phyloP scores from a whole-genome alignment of 208 protist genomes.

The Leishmania major region DNA sequence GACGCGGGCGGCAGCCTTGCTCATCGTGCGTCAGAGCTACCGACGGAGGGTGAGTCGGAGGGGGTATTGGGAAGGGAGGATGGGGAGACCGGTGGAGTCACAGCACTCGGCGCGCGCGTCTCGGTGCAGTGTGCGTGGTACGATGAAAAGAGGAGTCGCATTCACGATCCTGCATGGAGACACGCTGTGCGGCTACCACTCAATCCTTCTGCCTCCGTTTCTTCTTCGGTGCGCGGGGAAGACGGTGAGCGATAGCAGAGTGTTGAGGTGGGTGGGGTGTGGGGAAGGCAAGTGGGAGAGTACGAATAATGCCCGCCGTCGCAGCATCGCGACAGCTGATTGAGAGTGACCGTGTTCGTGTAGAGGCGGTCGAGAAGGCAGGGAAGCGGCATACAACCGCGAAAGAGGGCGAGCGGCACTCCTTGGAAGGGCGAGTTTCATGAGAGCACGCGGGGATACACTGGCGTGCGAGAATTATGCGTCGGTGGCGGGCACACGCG shows the following conservation, averaged over 20 bases:
- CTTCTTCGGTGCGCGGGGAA: neutral
- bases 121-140: neutral
- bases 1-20: conserved; percentile 7
- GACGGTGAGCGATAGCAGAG: neutral
- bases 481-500: neutral
- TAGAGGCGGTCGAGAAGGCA: neutral
- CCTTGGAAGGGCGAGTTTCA: neutral
- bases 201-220: neutral
- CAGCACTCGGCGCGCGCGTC: neutral
- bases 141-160: neutral
- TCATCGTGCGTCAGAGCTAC: neutral
- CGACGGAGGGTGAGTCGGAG: neutral
- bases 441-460: neutral
- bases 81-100: neutral
- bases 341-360: neutral
- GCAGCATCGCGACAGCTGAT: neutral
- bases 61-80: neutral
- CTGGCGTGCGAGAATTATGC: neutral
- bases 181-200: neutral
- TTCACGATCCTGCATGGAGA: neutral
- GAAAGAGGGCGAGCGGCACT: neutral
- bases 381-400: neutral
- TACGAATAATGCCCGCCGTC: neutral
- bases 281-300: neutral
- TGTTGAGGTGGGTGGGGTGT: neutral